Base-by-base conservation (phyloP, 352 stramenopile genomes). In the Phytophthora fragariaefolia region DNA sequence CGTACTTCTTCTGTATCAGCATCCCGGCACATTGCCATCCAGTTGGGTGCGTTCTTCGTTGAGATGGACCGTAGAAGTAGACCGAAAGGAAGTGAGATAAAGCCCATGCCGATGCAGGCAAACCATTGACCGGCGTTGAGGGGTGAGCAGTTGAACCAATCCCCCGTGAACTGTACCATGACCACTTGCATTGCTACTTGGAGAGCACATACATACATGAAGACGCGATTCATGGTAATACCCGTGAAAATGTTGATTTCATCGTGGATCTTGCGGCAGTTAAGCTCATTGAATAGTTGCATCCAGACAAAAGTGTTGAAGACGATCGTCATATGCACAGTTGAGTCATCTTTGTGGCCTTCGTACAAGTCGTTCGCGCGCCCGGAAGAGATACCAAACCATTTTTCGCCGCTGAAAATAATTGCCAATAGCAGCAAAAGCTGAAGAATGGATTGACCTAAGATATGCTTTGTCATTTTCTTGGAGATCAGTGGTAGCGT, bases 221-320 rank as follows among this genome's bases (percentile, higher is more conserved):
- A 99, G 2, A 98, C 73, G 17, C 71, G 64, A 81, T 98, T 99
- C 30, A 85, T 84, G 5, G 83, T 71, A 42, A 99, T 89, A 24
- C 93, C 92, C 26, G 59, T 69, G 66, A 99, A 98, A 27, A 98
- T 91, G 78, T 99, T 98, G 76, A 90, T 94, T 54, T 97, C 82
- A 74, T 98, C 89, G 73, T 97, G 91, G 71, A 99, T 97, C 63
- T 83, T 83, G 53, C 76, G 76, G 24, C 66, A 65, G 65, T 89
- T 89, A 10, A 89, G 60, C 53, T 89, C 78, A 53, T 89, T 89
- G 67, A 87, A 99, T 12, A 98, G 80, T 81, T 98, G 92, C 48
- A 92, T 90, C 76, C 98, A 97, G 8, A 99, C 96, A 76, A 99
- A 99, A 22, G 92, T 90, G 73, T 98, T 98, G 85, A 98, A 99